Base-by-base conservation (phyloP, 1,284 basidiomycete genomes). In the Microbotryum silenes-acaulis region DNA sequence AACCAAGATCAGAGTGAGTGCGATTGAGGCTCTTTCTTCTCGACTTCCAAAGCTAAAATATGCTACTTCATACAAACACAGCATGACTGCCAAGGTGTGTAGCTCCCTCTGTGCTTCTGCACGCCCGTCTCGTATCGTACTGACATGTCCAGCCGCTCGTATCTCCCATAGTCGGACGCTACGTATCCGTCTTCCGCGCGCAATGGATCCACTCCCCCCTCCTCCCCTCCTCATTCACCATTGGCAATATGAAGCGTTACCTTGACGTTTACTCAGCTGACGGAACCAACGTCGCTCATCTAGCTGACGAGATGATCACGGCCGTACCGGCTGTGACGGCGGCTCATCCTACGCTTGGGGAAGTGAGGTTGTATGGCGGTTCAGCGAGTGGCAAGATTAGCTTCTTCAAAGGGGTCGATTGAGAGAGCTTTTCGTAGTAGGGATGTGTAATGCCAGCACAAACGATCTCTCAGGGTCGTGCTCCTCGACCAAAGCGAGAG, bases 131-230 rank as follows among this genome's bases (percentile, higher is more conserved):
- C 4, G 42, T 3, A 16, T 33, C 53, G 0, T 18, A 1, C n/a
- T 25, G 27, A 23, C 48, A n/a, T 50, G 8, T 9, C 7, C 21
- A 18, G 10, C 23, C 23, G 18, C 18, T 23, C 48, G 14, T 7
- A 16, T 10, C 4, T 50, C 21, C 7, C 6, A 6, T 31, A 65
- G 65, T 77, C 6, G 78, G 78, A 1, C 70, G 77, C 45, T 78
- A 77, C 75, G 72, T 78, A 9, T 77, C 77, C 18, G 78, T 79
- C 56, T 71, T 80, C 45, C 75, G 78, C 23, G 78, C 79, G 1
- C 76, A 77, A 57, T 80, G 78, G 78, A 73, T 72, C 8, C 54
- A 71, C 44, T 76, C 76, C 62, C 75, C 75, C 57, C 7, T 56
- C 14, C 42, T 47, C 16, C 64, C 73, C 54, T 77, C 78, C 0